phyloP scores from a whole-genome alignment of 371 early-diverging fungal genomes.

The Lichtheimia ramosa region DNA sequence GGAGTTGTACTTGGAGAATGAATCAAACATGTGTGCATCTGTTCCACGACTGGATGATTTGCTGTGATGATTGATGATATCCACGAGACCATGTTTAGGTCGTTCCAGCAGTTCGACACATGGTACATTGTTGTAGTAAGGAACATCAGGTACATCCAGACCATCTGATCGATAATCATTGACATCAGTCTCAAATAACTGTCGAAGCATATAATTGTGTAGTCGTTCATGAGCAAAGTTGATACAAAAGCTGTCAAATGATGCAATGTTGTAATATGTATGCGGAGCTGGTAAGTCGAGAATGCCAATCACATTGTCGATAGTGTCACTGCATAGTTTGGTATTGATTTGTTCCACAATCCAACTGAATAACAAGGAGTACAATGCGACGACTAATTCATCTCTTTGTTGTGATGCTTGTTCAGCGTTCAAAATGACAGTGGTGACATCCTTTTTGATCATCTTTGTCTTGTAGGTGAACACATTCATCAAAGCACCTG shows the following conservation, averaged over 20 bases:
- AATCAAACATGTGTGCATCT: conserved; percentile 37
- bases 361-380: conserved; percentile 86
- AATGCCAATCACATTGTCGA: conserved; percentile 73
- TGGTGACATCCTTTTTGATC: conserved; percentile 81
- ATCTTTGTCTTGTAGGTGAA: conserved; percentile 83
- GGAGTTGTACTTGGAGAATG: conserved; percentile 41
- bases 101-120: conserved; percentile 56
- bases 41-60: conserved; percentile 34
- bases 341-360: conserved; percentile 87
- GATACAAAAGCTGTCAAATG: conserved; percentile 75
- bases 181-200: conserved; percentile 63
- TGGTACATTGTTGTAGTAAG: conserved; percentile 52
- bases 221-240: conserved; percentile 89
- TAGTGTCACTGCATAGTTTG: conserved; percentile 66
- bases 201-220: conserved; percentile 65
- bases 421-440: conserved; percentile 77
- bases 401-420: conserved; percentile 79
- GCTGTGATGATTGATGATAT: conserved; percentile 55
- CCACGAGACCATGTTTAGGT: conserved; percentile 52
- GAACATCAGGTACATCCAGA: conserved; percentile 43
- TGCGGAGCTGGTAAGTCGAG: conserved; percentile 69
- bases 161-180: conserved; percentile 60
- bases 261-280: conserved; percentile 27
- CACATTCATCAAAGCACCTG: conserved; percentile 74
- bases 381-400: conserved; percentile 72